Base-by-base conservation (phyloP, 2,329 filamentous ascomycete species). In the Nothophaeocryptopus gaeumannii region DNA sequence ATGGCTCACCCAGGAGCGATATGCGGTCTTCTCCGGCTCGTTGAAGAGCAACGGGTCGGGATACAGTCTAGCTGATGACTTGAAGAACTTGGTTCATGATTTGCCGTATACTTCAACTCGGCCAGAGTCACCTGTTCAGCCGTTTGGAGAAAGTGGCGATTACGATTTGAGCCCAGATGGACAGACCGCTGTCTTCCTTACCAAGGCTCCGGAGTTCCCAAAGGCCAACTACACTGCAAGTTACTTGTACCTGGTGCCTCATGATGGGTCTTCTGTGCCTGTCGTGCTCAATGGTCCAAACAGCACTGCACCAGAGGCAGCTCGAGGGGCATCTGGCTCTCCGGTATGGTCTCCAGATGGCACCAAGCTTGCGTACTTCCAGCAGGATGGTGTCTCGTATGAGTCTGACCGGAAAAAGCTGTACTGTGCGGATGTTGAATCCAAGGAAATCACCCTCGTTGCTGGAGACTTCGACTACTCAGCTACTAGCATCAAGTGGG, bases 21-120 rank as follows among this genome's bases (percentile, higher is more conserved):
- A 76, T 54, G 62, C 75, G 0, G 72, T 80, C 38, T 79, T 71
- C 62, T 74, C 73, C 58, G 77, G 73, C 16, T 61, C 76, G 33
- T 64, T 80, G 30, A 45, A 29, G 15, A 50, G 42, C 37, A 53
- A 51, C 29, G 35, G 36, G 26, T 53, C 51, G 10, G 48, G 46
- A 5, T 52, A 52, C 34, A 54, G 35, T 29, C 55, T 60, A 31
- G 46, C 47, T 41, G 58, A 56, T 10, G 46, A 45, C 13, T 50
- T 59, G 37, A 61, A 44, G 32, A 62, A 62, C 38, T 46, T 60
- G 30, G 46, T 62, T 8, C 39, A 50, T 20, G 54, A 54, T 26
- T 49, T 62, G 31, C 51, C 58, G 11, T 60, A 58, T n/a, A 58
- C 53, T 16, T 51, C 56, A 26, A 62, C 60, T 12, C 39, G 57